phyloP scores from a whole-genome alignment of 2,329 filamentous ascomycete species.

The Pyricularia grisea region DNA sequence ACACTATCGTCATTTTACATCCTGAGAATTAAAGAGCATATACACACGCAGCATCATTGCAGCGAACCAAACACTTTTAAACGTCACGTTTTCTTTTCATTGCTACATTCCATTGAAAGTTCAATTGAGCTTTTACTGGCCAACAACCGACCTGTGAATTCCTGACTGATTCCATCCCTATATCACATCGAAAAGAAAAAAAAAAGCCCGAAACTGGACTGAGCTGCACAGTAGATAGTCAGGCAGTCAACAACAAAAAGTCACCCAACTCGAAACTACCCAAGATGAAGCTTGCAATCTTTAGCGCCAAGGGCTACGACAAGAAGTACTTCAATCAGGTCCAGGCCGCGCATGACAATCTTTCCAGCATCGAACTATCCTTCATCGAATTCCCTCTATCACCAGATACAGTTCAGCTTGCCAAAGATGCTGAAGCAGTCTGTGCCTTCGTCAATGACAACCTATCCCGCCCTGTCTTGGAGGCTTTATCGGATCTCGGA shows the following conservation, averaged over 20 bases:
- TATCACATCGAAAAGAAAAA: too few relatives aligned
- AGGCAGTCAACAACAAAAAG: background rate
- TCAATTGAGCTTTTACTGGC: background rate
- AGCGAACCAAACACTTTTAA: background rate
- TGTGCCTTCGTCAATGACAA: constrained; percentile 63
- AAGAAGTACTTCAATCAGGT: constrained; percentile 40
- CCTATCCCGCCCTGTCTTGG: constrained; percentile 40
- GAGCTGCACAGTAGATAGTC: background rate
- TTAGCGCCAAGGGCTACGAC: constrained; percentile 57
- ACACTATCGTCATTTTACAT: background rate
- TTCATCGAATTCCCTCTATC: constrained; percentile 51
- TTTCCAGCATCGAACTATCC: constrained; percentile 30
- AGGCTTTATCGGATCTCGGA: constrained; percentile 36
- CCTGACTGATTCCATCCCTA: background rate
- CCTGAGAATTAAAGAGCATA: background rate
- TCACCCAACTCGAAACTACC: constrained; percentile 7
- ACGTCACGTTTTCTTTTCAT: background rate
- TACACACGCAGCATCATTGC: background rate
- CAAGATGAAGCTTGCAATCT: constrained; percentile 50
- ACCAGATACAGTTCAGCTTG: constrained; percentile 45
- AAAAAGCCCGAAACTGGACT: background rate
- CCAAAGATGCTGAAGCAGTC: constrained; percentile 42
- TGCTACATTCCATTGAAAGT: background rate
- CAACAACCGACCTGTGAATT: background rate
- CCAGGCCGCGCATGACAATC: constrained; percentile 9